Evolutionary conservation across 169 alveolate species (phyloP).

Genomic region (Plasmodium adleri): DNA sequence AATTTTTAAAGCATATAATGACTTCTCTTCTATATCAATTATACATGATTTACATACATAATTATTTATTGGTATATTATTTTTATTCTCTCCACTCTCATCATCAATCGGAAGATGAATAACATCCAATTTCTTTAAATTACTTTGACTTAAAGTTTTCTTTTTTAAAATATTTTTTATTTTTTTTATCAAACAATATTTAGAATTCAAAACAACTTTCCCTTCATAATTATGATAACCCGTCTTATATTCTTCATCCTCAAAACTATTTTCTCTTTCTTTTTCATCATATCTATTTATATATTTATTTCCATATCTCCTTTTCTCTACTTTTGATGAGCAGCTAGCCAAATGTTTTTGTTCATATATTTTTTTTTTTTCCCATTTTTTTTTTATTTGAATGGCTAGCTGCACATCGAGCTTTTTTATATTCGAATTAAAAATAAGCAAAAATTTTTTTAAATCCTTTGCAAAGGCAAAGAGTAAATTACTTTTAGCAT

Average conservation of each 20-base stretch:
- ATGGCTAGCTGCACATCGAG: background rate
- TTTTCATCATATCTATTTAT: background rate
- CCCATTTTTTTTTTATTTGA: background rate
- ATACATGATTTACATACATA: slow-evolving; percentile 31
- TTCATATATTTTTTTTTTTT: background rate
- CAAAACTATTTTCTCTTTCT: background rate
- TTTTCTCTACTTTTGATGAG: no score
- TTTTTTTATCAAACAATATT: slow-evolving; percentile 57
- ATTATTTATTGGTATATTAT: background rate
- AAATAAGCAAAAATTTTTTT: background rate
- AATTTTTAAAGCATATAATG: slow-evolving; percentile 33
- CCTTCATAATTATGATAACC: background rate
- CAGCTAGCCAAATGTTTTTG: no score
- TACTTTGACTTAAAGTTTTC: background rate
- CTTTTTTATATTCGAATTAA: background rate
- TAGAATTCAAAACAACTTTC: slow-evolving; percentile 4
- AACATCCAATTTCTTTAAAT: slow-evolving; percentile 10
- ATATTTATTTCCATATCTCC: no score
- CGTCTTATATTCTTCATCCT: background rate
- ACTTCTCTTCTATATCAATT: slow-evolving; percentile 3
- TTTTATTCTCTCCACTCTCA: background rate
- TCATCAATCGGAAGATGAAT: slow-evolving; percentile 9
- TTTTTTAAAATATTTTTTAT: slow-evolving; percentile 37
- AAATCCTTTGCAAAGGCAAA: slow-evolving; percentile 7
- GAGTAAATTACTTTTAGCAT: no score